Base-by-base conservation (phyloP, 225 moss, liverwort and hornwort genomes). In the Pseudisothecium myosuroides region DNA sequence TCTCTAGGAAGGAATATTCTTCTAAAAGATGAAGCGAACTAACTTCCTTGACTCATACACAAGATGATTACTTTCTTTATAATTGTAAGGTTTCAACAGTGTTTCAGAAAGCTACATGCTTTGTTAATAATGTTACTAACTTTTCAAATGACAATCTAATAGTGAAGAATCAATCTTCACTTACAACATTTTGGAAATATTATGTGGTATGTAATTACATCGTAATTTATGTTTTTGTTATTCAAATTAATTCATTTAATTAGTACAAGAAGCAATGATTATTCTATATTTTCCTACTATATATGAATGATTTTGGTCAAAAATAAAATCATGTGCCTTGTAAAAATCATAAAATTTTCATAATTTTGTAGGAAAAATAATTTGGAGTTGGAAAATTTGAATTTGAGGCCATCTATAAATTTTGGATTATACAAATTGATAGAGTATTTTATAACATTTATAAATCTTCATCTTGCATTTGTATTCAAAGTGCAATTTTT, bases 291-390 rank as follows among this genome's bases (percentile, higher is more conserved):
- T 47, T 7, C 1, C 6, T 0, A 18, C 1, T 47, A 28, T 28
- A 45, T 10, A 17, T 28, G 0, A 45, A 45, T 75, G 20, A 19
- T 19, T 31, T 9, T 3, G 8, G 7, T 49, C 1, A 20, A 32
- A 50, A 19, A 34, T 20, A 21, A 5, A 49, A 41, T 71, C 0
- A 0, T 4, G 2, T 0, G 2, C 12, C 21, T 21, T 76, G 2
- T 50, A 34, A 27, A 72, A 50, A 5, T 22, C 32, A 12, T 34
- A 13, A 34, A 50, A 8, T 5, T 76, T 76, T 21, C 1, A 32
- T 20, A 2, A 7, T 11, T 18, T 47, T 74, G 2, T 8, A 2
- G 4, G 0, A 26, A 26, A 24, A 69, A 8, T 0, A 26, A 41
- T 71, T 26, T 26, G 9, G 71, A 41, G 26, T 26, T 41, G 3